Base-by-base conservation (phyloP, 2,329 filamentous ascomycete species). In the Neonectria hederae region DNA sequence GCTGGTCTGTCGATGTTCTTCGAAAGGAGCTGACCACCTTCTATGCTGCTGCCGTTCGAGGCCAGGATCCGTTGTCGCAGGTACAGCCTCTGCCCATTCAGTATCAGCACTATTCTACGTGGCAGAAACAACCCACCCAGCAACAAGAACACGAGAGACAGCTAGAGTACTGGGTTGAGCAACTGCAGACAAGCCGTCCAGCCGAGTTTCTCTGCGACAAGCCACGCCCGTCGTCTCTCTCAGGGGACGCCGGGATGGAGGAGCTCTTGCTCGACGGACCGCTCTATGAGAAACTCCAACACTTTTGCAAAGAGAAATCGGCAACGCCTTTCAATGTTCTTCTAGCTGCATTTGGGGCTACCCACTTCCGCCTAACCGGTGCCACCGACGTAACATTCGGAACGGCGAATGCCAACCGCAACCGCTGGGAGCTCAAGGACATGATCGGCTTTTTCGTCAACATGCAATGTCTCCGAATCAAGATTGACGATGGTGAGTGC, bases 281-380 rank as follows among this genome's bases (percentile, higher is more conserved):
- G 1, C 4, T 66, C 22, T 65, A 56, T 46, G 52, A 63, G 3
- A 13, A 48, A 3, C 53, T 70, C 0, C 55, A 64, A 42, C 4
- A 13, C 0, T 69, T 63, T 54, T 73, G 65, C 38, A 65, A n/a
- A 40, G 51, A 54, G 5, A 17, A 46, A 8, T 22, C 24, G 3
- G 57, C 63, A 7, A 64, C 56, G 2, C 49, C 32, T 1, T 71
- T 62, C 55, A 58, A 56, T 0, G 70, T 66, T 0, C 54, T 75
- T 1, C 54, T 74, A 1, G 65, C 73, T 3, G 68, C 66, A 0
- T 75, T 75, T 30, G 63, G 69, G 8, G 70, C 68, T 0, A 67
- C 73, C 0, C 73, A 75, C 26, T 74, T 66, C 35, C 72, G 69
- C 6, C 49, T 75, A 6, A 75, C 69, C 0, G 69, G 73, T 0